These are phyloP conservation scores for Aspergillus brasiliensis DNA, from an alignment of 2,329 filamentous ascomycete genomes.

Conservation along the genomic window DNA sequence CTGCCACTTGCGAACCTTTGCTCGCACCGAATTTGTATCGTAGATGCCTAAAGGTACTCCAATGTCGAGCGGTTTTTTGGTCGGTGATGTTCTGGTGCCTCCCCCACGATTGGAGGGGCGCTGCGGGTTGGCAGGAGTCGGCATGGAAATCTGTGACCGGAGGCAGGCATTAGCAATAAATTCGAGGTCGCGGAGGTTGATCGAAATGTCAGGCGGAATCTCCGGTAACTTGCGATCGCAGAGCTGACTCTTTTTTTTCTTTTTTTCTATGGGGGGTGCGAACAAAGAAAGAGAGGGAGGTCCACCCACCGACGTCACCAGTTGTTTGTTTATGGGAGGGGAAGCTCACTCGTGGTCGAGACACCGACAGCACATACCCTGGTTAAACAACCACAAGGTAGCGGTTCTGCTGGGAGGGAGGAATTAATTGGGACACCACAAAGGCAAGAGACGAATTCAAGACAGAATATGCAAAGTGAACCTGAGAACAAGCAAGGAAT, in stretches of 20 bases:
- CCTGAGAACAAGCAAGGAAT: conserved; percentile 6
- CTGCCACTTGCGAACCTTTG: conserved; percentile 84
- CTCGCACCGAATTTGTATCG: conserved; percentile 68
- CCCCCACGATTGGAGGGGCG: conserved; percentile 51
- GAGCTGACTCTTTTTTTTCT: background rate
- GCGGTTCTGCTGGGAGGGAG: background rate
- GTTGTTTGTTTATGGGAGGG: conserved; percentile 18
- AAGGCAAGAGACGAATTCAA: background rate
- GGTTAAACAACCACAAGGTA: background rate
- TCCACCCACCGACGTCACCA: conserved; percentile 17
- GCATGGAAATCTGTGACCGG: conserved; percentile 39
- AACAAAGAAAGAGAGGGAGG: background rate
- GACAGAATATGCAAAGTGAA: background rate
- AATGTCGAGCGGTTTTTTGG: conserved; percentile 56
- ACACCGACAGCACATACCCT: conserved; percentile 8
- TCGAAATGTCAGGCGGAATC: conserved; percentile 14
- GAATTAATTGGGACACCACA: background rate
- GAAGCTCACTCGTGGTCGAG: conserved; percentile 6
- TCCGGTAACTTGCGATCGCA: background rate
- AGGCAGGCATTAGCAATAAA: conserved; percentile 16
- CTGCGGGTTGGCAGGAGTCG: conserved; percentile 41
- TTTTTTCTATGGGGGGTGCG: conserved; percentile 6
- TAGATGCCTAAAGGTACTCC: conserved; percentile 58
- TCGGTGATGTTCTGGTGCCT: conserved; percentile 58
- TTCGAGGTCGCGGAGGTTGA: conserved; percentile 7